Percentiles rank a stretch among this genome's conserved stretches.
Conservation (phyloP, 768 basidiomycete species). For the Tylopilus sp. region DNA sequence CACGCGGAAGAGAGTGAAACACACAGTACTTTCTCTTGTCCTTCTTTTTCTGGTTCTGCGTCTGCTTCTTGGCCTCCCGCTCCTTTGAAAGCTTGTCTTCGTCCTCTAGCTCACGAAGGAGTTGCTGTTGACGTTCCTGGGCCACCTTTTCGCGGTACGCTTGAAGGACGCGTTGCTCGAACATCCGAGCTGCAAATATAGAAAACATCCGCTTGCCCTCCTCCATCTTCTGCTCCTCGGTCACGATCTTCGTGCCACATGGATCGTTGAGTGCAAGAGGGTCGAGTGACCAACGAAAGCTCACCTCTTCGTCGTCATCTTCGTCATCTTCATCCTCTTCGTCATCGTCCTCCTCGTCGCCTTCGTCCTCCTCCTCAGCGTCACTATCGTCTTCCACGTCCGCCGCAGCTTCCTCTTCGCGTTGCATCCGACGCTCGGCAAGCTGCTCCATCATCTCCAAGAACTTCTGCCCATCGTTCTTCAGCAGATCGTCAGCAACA, state of each 20-base stretch:
- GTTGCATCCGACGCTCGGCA: conserved; percentile 88
- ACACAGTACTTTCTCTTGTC: conserved; percentile 87
- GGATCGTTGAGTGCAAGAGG: conserved; percentile 9
- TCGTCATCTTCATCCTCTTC: conserved; percentile 60
- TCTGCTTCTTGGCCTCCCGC: conserved; percentile 87
- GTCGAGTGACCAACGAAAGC: background rate
- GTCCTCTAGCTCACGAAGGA: conserved; percentile 92
- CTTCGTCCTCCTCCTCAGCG: conserved; percentile 57
- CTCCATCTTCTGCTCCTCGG: conserved; percentile 98
- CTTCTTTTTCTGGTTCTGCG: conserved; percentile 98
- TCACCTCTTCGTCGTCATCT: conserved; percentile 14
- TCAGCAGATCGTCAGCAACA: conserved; percentile 96
- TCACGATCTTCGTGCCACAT: conserved; percentile 54
- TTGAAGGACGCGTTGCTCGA: conserved; percentile 95
- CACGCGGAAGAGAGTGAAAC: conserved; percentile 5
- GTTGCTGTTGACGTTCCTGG: conserved; percentile 89
- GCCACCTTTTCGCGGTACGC: conserved; percentile 97
- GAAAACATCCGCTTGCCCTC: conserved; percentile 99
- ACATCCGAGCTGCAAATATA: conserved; percentile 99
- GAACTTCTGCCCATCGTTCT: conserved; percentile 99
- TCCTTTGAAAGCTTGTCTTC: conserved; percentile 87
- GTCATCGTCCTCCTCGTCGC: conserved; percentile 60
- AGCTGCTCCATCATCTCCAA: conserved; percentile 99
- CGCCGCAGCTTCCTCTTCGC: conserved; percentile 70
- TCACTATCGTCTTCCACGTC: conserved; percentile 63